Evolutionary conservation across 2,329 filamentous ascomycete species (phyloP), one percentile per base, ranked within the genome.

Genomic region (Ceratocystiopsis sp.): DNA sequence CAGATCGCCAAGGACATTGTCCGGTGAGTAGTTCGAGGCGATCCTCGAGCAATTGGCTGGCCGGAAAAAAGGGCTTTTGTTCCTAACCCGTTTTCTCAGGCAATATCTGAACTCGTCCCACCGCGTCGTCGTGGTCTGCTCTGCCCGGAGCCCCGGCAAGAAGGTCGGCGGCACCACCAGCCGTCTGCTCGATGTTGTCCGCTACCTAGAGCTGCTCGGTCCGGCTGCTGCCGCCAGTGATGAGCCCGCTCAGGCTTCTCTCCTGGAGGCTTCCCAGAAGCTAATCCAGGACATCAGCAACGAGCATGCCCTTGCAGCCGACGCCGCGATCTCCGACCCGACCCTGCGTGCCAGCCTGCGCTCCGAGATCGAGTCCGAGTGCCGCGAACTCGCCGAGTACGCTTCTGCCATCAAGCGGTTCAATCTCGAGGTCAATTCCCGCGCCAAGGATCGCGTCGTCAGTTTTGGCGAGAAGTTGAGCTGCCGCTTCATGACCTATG

Each of bases 111-210:
- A 41, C 10, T 38, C 45, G 43, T 66, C 75, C 45, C 78, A 85
- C 57, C 79, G 79, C 59, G 78, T 95, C 50, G 87, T 86, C 45
- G 80, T 98, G 45, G 89, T 98, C 45, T 98, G 91, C 64, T 98
- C 91, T 48, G 91, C 91, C 37, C 73, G 91, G 58, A 95, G 86
- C 63, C 91, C 84, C 47, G 87, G 85, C 49, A 93, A 89, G 59
- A 98, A 98, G 66, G 75, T 79, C 43, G 85, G 93, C 53, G 91
- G 91, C 48, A 98, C 91, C 46, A 98, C 91, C 35, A 96, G 93
- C 63, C 76, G 86, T 82, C 57, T 80, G 43, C 60, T 80, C 25
- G 72, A 73, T 47, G 68, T 80, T 13, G 78, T 71, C 57, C 64
- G 65, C 47, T 70, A 71, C 45, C 62, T 80, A 35, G 66, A 68